phyloP scores from a whole-genome alignment of 768 basidiomycete genomes.

The Paxillus involutus region DNA sequence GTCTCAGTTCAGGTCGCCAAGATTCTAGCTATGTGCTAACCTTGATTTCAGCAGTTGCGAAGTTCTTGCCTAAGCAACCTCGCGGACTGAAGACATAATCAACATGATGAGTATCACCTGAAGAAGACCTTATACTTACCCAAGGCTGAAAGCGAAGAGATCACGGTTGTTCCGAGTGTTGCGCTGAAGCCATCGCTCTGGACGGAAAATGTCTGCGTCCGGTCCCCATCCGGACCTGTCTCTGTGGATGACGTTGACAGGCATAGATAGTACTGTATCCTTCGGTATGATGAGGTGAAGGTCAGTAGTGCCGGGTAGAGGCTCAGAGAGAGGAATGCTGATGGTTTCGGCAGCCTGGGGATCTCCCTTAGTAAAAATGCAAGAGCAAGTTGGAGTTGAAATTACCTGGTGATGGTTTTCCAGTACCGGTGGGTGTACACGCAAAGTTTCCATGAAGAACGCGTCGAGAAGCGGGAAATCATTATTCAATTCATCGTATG shows the following conservation, averaged over 20 bases:
- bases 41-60: constrained; percentile 62
- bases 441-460: constrained; percentile 59
- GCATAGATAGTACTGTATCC: constrained; percentile 55
- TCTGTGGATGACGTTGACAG: constrained; percentile 55
- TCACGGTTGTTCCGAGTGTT: constrained; percentile 38
- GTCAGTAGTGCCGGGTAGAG: constrained; percentile 45
- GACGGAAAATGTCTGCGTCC: constrained; percentile 56
- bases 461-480: constrained; percentile 58
- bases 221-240: constrained; percentile 58
- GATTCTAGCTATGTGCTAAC: constrained; percentile 27
- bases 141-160: constrained; percentile 58
- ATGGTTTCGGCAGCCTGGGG: constrained; percentile 51
- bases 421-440: constrained; percentile 59
- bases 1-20: constrained; percentile 22
- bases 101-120: constrained; percentile 1
- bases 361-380: constrained; percentile 3
- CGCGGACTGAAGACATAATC: constrained; percentile 44
- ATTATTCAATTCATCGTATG: constrained; percentile 51
- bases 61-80: constrained; percentile 58
- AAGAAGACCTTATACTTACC: constrained; percentile 36
- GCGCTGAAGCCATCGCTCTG: constrained; percentile 60
- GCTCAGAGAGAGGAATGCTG: constrained; percentile 53
- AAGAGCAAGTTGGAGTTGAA: neutral
- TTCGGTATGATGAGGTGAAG: constrained; percentile 50
- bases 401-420: constrained; percentile 65